These are phyloP conservation scores for Trichophyton rubrum DNA, from an alignment of 2,329 filamentous ascomycete genomes.

Conservation along the genomic window DNA sequence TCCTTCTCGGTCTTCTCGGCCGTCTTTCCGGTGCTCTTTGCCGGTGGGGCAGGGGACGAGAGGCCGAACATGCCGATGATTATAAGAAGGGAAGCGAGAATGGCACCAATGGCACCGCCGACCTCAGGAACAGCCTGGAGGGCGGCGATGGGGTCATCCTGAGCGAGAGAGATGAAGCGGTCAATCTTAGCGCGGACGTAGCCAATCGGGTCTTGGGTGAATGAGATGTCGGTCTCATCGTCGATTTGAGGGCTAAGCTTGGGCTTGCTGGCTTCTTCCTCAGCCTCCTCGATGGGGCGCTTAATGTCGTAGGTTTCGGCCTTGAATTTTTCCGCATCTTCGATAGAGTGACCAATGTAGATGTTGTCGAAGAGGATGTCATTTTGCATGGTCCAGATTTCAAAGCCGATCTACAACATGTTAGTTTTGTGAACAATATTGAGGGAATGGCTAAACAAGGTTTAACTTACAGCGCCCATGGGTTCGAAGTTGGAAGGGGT, in stretches of 20 bases:
- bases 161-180: constrained; percentile 74
- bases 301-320: constrained; percentile 85
- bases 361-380: constrained; percentile 99
- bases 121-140: constrained; percentile 86
- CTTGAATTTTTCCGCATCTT: constrained; percentile 80
- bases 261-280: constrained; percentile 68
- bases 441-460: not conserved
- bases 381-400: constrained; percentile 99
- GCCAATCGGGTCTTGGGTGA: constrained; percentile 77
- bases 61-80: constrained; percentile 54
- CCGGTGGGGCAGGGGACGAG: constrained; percentile 50
- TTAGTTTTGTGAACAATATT: constrained; percentile 10
- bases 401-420: constrained; percentile 68
- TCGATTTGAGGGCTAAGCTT: constrained; percentile 46
- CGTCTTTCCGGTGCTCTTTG: constrained; percentile 62
- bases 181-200: constrained; percentile 89
- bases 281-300: constrained; percentile 65
- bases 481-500: constrained; percentile 92
- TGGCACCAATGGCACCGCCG: constrained; percentile 62
- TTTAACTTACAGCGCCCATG: constrained; percentile 74
- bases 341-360: constrained; percentile 95
- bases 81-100: constrained; percentile 57
- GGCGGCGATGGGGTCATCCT: constrained; percentile 70
- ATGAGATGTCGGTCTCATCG: constrained; percentile 63
- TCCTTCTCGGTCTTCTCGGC: constrained; percentile 41